These are phyloP conservation scores for Sedum album DNA, from an alignment of 164 flowering plant species.

Conservation along the genomic window DNA sequence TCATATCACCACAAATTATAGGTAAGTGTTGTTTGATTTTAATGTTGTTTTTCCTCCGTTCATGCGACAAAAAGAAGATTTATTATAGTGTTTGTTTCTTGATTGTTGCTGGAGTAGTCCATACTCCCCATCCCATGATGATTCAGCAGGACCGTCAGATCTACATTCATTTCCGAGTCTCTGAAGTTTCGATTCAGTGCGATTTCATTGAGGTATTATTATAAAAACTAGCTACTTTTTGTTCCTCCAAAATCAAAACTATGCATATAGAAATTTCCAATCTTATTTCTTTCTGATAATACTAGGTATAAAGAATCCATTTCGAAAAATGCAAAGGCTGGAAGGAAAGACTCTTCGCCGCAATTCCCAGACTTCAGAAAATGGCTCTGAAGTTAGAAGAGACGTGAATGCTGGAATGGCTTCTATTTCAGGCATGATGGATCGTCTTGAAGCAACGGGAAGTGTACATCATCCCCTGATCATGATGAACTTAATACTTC, in stretches of 20 bases:
- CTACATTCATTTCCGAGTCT: slow-evolving; percentile 76
- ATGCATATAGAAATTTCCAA: not conserved
- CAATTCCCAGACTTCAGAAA: slow-evolving; percentile 36
- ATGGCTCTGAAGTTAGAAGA: slow-evolving; percentile 50
- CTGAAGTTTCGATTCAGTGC: slow-evolving; percentile 62
- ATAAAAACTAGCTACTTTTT: not conserved
- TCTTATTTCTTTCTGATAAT: not conserved
- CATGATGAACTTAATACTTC: slow-evolving; percentile 25
- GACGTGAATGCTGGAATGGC: slow-evolving; percentile 61
- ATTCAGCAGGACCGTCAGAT: slow-evolving; percentile 83
- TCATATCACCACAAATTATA: slow-evolving; percentile 19
- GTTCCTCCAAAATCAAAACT: not conserved
- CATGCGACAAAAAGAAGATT: not conserved
- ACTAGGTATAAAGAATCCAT: slow-evolving; percentile 66
- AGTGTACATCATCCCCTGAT: slow-evolving; percentile 21
- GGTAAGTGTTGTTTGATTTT: slow-evolving; percentile 21
- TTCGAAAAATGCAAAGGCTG: slow-evolving; percentile 70
- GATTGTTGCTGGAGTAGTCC: slow-evolving; percentile 31
- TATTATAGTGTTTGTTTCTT: slow-evolving; percentile 1
- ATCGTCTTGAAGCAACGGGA: slow-evolving; percentile 41
- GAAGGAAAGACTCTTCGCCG: slow-evolving; percentile 71
- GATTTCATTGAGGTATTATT: slow-evolving; percentile 49
- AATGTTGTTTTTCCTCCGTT: not conserved
- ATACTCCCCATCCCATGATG: slow-evolving; percentile 39
- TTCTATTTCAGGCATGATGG: slow-evolving; percentile 46